Evolutionary conservation across 768 basidiomycete genomes (phyloP).

Genomic region (Trametes punicea): DNA sequence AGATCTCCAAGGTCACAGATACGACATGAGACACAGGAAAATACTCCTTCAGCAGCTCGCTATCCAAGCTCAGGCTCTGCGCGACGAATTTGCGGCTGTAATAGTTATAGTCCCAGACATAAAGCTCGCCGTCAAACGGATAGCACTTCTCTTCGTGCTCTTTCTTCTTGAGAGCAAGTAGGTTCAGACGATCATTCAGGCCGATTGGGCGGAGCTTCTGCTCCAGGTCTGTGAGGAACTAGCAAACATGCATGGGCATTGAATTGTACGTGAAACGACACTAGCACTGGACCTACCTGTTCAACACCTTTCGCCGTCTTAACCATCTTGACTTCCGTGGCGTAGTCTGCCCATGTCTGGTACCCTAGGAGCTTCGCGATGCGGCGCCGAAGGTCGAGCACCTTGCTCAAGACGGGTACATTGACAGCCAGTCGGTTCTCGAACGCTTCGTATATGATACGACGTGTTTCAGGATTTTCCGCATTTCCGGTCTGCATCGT

Average conservation of each 20-base stretch:
- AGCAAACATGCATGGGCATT: background rate
- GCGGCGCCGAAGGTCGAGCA: conserved; percentile 64
- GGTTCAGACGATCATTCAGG: conserved; percentile 57
- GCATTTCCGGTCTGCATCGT: conserved; percentile 53
- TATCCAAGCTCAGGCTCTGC: conserved; percentile 64
- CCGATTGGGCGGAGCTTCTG: conserved; percentile 71
- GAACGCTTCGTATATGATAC: conserved; percentile 58
- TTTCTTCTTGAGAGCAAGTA: conserved; percentile 71
- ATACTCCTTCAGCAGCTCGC: conserved; percentile 79
- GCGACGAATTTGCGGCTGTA: conserved; percentile 67
- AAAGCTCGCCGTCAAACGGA: conserved; percentile 69
- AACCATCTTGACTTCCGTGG: conserved; percentile 84
- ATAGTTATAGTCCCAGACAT: conserved; percentile 82
- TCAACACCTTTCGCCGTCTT: conserved; percentile 62
- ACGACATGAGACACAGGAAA: conserved; percentile 85
- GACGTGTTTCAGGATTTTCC: conserved; percentile 63
- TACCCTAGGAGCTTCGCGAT: conserved; percentile 70
- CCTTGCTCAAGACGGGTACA: conserved; percentile 62
- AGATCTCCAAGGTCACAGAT: conserved; percentile 76
- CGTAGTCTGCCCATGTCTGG: conserved; percentile 77
- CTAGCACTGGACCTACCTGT: conserved; percentile 35
- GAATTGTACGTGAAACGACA: background rate
- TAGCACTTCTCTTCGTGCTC: conserved; percentile 59
- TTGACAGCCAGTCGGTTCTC: conserved; percentile 70
- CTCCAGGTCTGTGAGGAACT: conserved; percentile 81